Conservation (phyloP, 2,329 filamentous ascomycete genomes). For the Fusarium brachygibbosum region DNA sequence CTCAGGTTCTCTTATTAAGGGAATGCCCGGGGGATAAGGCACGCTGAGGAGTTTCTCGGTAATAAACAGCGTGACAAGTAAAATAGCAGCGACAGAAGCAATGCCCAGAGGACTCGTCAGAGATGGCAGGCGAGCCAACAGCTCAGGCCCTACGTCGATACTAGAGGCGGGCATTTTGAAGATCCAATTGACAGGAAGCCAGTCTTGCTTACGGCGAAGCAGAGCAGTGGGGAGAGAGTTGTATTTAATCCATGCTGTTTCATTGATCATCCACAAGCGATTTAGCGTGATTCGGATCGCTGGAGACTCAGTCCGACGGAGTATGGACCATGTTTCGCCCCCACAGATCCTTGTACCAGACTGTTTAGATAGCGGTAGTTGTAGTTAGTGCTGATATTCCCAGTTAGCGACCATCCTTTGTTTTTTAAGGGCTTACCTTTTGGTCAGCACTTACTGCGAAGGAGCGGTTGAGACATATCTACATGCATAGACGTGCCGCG, state of each 20-base stretch:
- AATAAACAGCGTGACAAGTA: conserved; percentile 26
- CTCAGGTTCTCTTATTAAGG: conserved; percentile 47
- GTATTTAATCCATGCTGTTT: conserved; percentile 15
- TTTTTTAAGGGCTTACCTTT: no score
- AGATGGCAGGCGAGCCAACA: conserved; percentile 17
- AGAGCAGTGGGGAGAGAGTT: neutral
- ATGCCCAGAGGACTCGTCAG: conserved; percentile 34
- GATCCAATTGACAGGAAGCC: no score
- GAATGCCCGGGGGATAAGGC: conserved; percentile 47
- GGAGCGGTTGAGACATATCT: neutral
- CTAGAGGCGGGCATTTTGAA: conserved; percentile 3
- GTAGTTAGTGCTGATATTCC: neutral
- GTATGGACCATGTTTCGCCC: neutral
- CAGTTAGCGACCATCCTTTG: no score
- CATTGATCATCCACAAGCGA: neutral
- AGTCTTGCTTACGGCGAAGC: neutral
- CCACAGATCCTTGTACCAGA: neutral
- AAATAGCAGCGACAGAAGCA: neutral
- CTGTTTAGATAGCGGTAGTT: neutral
- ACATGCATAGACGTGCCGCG: neutral
- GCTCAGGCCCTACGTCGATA: conserved; percentile 8
- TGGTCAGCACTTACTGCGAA: neutral
- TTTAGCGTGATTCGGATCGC: conserved; percentile 4
- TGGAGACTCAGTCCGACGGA: neutral
- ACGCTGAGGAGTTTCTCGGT: conserved; percentile 38